Conservation (phyloP, 140 eudicot genomes). For the Flaveria floridana region DNA sequence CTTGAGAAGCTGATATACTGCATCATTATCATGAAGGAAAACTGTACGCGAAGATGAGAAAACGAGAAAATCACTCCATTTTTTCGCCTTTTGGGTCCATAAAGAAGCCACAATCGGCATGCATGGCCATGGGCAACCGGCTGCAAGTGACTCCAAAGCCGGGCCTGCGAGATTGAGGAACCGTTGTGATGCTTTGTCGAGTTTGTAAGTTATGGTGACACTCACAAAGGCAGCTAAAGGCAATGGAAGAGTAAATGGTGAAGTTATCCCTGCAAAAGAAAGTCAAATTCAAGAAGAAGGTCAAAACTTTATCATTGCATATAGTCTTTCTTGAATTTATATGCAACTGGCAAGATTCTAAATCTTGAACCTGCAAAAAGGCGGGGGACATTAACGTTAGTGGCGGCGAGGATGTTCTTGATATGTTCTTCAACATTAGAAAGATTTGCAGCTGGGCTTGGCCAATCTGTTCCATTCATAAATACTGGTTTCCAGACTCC, state of each 20-base stretch:
- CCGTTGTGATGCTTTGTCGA: slow-evolving; percentile 88
- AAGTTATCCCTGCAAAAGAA: slow-evolving; percentile 56
- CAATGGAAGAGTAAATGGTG: slow-evolving; percentile 81
- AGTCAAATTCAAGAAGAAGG: slow-evolving; percentile 14
- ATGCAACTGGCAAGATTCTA: not conserved
- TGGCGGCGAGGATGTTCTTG: slow-evolving; percentile 78
- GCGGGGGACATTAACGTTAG: slow-evolving; percentile 83
- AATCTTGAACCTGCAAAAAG: slow-evolving; percentile 68
- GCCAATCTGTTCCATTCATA: slow-evolving; percentile 98
- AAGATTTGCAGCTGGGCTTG: slow-evolving; percentile 95
- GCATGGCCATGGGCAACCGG: slow-evolving; percentile 98
- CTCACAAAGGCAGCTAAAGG: slow-evolving; percentile 97
- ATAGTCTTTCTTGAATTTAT: slow-evolving; percentile 7
- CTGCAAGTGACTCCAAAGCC: slow-evolving; percentile 84
- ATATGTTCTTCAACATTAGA: slow-evolving; percentile 83
- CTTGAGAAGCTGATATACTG: slow-evolving; percentile 83
- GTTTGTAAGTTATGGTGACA: slow-evolving; percentile 90
- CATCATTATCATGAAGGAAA: slow-evolving; percentile 74
- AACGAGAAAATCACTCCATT: slow-evolving; percentile 91
- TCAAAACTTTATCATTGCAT: not conserved
- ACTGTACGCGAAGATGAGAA: slow-evolving; percentile 91
- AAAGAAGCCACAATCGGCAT: slow-evolving; percentile 87
- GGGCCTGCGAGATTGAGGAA: slow-evolving; percentile 90
- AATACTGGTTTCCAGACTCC: slow-evolving; percentile 86
- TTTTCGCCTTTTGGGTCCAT: slow-evolving; percentile 87